Evolutionary conservation across 2,329 filamentous ascomycete species (phyloP), one percentile per base, ranked within the genome.

Genomic region (Penicillium hesseltinei): DNA sequence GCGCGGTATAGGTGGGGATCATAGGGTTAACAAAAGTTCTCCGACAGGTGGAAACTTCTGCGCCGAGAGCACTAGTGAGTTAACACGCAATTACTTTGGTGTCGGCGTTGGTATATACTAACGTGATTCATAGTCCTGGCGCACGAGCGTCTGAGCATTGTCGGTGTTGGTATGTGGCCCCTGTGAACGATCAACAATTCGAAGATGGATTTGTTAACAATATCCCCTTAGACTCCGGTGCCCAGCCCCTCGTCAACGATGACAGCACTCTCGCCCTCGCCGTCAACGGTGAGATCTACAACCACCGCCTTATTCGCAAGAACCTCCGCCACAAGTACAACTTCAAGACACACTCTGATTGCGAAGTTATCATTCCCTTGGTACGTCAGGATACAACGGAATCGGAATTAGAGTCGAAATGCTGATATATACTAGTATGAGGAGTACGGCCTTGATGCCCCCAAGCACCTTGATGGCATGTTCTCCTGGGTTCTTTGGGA

Each of bases 281-380:
- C 64, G 94, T 97, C 85, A 99, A 99, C 78, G 94, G 94, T 78
- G 94, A 99, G 77, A 99, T 99, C 75, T 99, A 99, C 84, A 99
- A 99, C 87, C 94, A 99, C 81, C 90, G 93, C 74, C 85, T 96
- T 71, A 83, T 99, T 71, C 89, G 94, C 74, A 97, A 97, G 80
- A 82, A 82, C 69, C 81, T 97, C 69, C 91, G 91, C 79, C 86
- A 82, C 59, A 84, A 87, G 38, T 97, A 97, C 78, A 88, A 92
- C 77, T 99, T 97, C 87, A 97, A 97, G 87, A 99, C 94, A 65
- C 89, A 94, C 73, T 97, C 93, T 38, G 94, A 99, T 74, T 99
- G 94, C 79, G 94, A 99, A 79, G 93, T 99, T 73, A 96, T 99
- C 77, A 96, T 99, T 73, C 94, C 95, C 66, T 78, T 99, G 83